phyloP scores from a whole-genome alignment of 2,329 filamentous ascomycete genomes.

The Penicillium sp. region DNA sequence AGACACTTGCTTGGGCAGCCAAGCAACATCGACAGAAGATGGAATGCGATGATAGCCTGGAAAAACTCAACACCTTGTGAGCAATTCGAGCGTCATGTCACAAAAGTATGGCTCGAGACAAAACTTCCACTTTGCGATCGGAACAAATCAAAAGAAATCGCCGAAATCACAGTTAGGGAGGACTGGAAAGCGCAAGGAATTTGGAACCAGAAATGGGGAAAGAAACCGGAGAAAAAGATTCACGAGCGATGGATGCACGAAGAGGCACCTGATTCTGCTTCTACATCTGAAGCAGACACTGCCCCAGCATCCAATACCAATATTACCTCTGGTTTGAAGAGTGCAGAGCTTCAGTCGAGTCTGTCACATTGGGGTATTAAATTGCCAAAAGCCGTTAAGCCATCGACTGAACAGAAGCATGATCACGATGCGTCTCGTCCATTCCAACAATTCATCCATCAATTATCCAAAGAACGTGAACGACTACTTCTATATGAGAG shows the following conservation, averaged over 20 bases:
- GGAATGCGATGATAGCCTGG: too few relatives aligned
- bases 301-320: background rate
- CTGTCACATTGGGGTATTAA: background rate
- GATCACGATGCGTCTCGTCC: background rate
- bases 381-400: too few relatives aligned
- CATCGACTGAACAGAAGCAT: background rate
- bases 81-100: too few relatives aligned
- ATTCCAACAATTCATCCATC: constrained; percentile 1
- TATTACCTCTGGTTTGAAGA: background rate
- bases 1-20: too few relatives aligned
- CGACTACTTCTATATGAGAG: too few relatives aligned
- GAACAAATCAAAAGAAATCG: too few relatives aligned
- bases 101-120: too few relatives aligned
- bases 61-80: too few relatives aligned
- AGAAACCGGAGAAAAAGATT: too few relatives aligned
- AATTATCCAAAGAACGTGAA: background rate
- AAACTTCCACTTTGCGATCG: too few relatives aligned
- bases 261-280: background rate
- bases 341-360: background rate
- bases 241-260: background rate
- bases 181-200: background rate
- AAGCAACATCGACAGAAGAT: too few relatives aligned
- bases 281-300: background rate
- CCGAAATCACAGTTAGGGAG: background rate
- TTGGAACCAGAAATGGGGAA: background rate